Evolutionary conservation across 495 filamentous ascomycete genomes (phyloP), one percentile per base, ranked within the genome.

Genomic region (Extremus antarcticus): DNA sequence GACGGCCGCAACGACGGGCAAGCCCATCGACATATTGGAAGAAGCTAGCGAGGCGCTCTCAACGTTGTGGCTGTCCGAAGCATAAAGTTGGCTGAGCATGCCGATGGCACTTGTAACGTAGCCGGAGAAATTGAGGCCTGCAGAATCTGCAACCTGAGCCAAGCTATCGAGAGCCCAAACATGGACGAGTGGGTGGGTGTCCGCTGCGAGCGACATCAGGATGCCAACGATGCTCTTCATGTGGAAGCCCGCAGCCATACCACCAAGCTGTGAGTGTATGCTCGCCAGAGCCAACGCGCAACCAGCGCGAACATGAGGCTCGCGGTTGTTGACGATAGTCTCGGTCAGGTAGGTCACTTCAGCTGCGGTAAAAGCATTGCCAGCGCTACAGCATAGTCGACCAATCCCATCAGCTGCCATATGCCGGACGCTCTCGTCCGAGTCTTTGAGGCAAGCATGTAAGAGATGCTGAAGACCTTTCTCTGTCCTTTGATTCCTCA

Each of bases 241-340:
- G 67, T 99, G 92, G 62, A 89, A 86, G n/a, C 90, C 89, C 50
- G 92, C 92, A 54, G 94, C 94, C 90, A 99, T 97, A 59, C 92
- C 92, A 53, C 92, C 92, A 25, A 97, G 86, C 66, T 95, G 88
- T 1, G 88, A 83, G 68, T 97, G 92, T 43, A 97, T 97, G 58
- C 84, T 88, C 15, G 91, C 92, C 53, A 99, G 73, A 32, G 92
- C 89, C 72, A 92, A 83, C 19, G 94, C 94, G 66, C 89, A 99
- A 24, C 92, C 92, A 40, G 92, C 89, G 64, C 92, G 83, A 13
- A 88, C 87, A 64, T 87, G 91, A 3, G 92, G 92, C 55, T 99
- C 92, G 25, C 91, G 76, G 63, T 96, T 96, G 35, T 82, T 78
- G 11, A 99, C 88, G 60, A 99, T 94, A 7, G 84, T 92, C 51